phyloP scores from a whole-genome alignment of 1,284 basidiomycete species.

The Uromyces viciae-fabae region DNA sequence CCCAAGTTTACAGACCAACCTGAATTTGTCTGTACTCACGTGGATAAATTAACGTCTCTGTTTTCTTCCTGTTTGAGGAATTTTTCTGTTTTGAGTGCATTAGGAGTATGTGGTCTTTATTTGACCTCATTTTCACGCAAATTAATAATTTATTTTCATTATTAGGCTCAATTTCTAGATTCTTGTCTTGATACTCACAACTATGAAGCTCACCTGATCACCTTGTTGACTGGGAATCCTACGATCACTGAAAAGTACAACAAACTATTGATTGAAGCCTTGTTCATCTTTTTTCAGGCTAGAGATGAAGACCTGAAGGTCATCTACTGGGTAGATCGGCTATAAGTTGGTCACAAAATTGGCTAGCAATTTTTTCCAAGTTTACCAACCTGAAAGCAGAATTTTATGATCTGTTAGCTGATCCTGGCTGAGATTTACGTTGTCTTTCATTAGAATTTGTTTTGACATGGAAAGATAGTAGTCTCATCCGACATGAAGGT shows the following conservation, averaged over 20 bases:
- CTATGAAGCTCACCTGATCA: conserved; percentile 76
- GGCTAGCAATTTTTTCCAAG: conserved; percentile 82
- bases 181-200: conserved; percentile 71
- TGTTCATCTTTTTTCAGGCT: conserved; percentile 61
- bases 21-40: conserved; percentile 34
- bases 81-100: conserved; percentile 59
- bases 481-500: conserved; percentile 66
- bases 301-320: conserved; percentile 56
- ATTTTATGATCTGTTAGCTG: conserved; percentile 74
- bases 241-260: conserved; percentile 77
- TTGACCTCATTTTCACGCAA: not conserved
- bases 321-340: conserved; percentile 55
- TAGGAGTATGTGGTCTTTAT: conserved; percentile 61
- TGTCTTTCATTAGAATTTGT: conserved; percentile 73
- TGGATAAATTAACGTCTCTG: conserved; percentile 20
- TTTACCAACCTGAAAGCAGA: conserved; percentile 79
- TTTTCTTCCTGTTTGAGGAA: conserved; percentile 48
- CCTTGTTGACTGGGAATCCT: conserved; percentile 65
- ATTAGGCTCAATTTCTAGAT: conserved; percentile 62
- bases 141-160: not conserved
- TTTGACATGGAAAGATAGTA: conserved; percentile 74
- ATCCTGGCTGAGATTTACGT: conserved; percentile 79
- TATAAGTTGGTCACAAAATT: conserved; percentile 64
- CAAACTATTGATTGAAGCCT: conserved; percentile 72
- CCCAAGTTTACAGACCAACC: conserved; percentile 36